Evolutionary conservation across 2,329 filamentous ascomycete genomes (phyloP).

Genomic region (Botrytis medusae): DNA sequence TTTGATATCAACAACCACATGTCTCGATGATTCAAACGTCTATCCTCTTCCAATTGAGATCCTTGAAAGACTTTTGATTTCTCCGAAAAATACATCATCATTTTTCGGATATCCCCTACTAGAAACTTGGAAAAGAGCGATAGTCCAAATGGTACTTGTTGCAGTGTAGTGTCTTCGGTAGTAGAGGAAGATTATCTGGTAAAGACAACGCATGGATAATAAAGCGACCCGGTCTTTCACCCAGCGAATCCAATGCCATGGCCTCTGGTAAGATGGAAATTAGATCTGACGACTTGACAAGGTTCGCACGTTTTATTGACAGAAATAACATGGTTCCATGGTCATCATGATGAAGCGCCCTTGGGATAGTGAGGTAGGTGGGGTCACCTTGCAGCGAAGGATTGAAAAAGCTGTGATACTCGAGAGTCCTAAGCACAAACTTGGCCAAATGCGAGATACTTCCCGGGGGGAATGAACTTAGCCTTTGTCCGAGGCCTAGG

Average conservation of each 20-base stretch:
- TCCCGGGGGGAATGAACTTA: constrained; percentile 7
- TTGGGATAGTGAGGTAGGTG: constrained; percentile 3
- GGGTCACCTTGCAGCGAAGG: constrained; percentile 19
- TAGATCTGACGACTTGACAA: constrained; percentile 29
- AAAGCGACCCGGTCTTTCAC: constrained; percentile 16
- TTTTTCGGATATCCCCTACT: constrained; percentile 5
- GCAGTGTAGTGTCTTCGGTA: constrained; percentile 9
- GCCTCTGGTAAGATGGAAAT: constrained; percentile 26
- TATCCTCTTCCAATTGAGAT: not conserved
- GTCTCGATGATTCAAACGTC: not conserved
- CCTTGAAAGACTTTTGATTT: not conserved
- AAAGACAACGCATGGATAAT: constrained; percentile 22
- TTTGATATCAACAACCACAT: not conserved
- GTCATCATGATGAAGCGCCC: constrained; percentile 14
- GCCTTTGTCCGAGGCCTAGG: constrained; percentile 10
- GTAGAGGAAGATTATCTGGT: constrained; percentile 7
- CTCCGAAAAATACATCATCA: not conserved
- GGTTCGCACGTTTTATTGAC: constrained; percentile 27
- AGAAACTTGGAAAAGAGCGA: constrained; percentile 1
- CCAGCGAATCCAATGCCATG: constrained; percentile 31
- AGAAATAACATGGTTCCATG: constrained; percentile 4
- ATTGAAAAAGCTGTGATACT: constrained; percentile 22
- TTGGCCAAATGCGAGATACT: constrained; percentile 19
- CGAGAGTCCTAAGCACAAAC: constrained; percentile 19
- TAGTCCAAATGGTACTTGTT: constrained; percentile 4